Evolutionary conservation across 768 basidiomycete genomes (phyloP), one percentile per base, ranked within the genome.

Genomic region (Phlegmacium glaucopus): DNA sequence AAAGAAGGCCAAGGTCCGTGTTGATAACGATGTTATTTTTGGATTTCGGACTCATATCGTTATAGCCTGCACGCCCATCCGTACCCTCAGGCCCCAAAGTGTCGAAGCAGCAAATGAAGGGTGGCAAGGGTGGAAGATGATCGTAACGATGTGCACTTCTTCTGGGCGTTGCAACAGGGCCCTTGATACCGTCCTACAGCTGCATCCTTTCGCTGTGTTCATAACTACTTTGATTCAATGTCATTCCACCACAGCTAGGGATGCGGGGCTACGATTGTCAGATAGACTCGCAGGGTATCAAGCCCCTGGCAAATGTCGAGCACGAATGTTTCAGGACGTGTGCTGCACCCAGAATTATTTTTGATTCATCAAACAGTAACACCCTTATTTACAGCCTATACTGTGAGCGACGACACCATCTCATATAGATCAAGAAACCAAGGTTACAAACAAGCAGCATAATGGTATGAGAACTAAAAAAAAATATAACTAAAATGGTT

Each of bases 81-180:
- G 77, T 70, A 11, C 65, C 83, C 42, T 67, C 76, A 34, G 90
- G 72, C 46, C 90, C 92, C 60, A 93, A 86, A 72, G 83, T 94
- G 37, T 91, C 91, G 63, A 97, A 94, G 75, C 93, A 95, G 72
- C 87, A 88, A 73, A 92, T 92, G 86, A 94, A 94, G 80, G 92
- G 91, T 64, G 81, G 85, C 61, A 87, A 87, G 74, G 79, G 80
- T 46, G 82, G 84, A 50, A 81, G 86, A 75, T 87, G 66, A 83
- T 59, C 54, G 42, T 26, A 5, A n/a, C 32, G 32, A 11, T n/a
- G 10, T 34, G 6, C 11, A n/a, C 32, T 34, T 34, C n/a, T 34
- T 11, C 32, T 22, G 22, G 5, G 22, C 22, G 5, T 22, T 22
- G 22, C 22, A 22, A 22, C 22, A 22, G n/a, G n/a, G n/a, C n/a